Evolutionary conservation across 257 asterid species (phyloP).

Genomic region (Coffea canephora): DNA sequence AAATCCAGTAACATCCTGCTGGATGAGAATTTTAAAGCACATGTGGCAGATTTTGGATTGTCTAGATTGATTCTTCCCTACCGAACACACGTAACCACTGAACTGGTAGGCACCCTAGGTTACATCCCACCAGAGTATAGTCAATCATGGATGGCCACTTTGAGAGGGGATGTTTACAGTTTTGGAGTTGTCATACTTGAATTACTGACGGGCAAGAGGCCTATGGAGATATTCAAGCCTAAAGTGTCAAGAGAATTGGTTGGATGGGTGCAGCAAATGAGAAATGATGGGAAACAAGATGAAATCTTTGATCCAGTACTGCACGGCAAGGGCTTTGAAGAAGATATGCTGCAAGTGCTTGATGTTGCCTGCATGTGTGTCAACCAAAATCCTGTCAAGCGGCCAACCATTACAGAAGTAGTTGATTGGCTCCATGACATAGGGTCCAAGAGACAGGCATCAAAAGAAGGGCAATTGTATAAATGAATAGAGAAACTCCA

Average conservation of each 20-base stretch:
- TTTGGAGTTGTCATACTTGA: constrained; percentile 94
- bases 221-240: constrained; percentile 81
- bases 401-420: constrained; percentile 75
- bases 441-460: constrained; percentile 40
- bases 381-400: constrained; percentile 74
- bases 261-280: constrained; percentile 73
- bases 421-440: constrained; percentile 72
- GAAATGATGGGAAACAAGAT: constrained; percentile 67
- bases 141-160: constrained; percentile 92
- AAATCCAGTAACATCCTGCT: constrained; percentile 96
- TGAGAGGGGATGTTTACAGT: constrained; percentile 92
- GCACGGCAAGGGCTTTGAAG: constrained; percentile 66
- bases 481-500: constrained; percentile 22
- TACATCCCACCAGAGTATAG: constrained; percentile 98
- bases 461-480: constrained; percentile 31
- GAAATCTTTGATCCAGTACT: constrained; percentile 72
- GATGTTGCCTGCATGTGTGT: constrained; percentile 88
- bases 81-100: constrained; percentile 90
- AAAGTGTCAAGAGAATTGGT: constrained; percentile 71
- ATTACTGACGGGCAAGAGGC: constrained; percentile 79
- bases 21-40: constrained; percentile 77
- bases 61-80: constrained; percentile 87
- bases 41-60: constrained; percentile 91
- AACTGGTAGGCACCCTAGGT: constrained; percentile 91
- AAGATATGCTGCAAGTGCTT: constrained; percentile 75